Conservation (phyloP, 2,329 filamentous ascomycete genomes). For the Aspergillus sergii region DNA sequence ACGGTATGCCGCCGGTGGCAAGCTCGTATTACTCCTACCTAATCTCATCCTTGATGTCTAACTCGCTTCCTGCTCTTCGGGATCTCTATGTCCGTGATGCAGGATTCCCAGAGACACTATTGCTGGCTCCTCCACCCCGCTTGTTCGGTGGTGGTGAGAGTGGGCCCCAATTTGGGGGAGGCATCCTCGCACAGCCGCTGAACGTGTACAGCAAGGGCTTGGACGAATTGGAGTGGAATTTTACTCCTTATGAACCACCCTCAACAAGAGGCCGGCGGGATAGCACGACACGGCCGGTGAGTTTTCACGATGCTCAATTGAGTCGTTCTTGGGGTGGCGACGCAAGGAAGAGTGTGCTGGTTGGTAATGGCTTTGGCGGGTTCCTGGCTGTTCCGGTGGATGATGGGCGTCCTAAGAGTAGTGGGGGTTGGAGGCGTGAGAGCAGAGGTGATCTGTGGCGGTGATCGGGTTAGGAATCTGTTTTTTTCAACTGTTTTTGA, state of each 20-base stretch:
- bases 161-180: slow-evolving; percentile 26
- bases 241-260: slow-evolving; percentile 60
- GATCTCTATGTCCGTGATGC: slow-evolving; percentile 85
- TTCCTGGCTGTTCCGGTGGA: slow-evolving; percentile 65
- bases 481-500: slow-evolving; percentile 3
- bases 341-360: slow-evolving; percentile 63
- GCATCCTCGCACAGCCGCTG: slow-evolving; percentile 57
- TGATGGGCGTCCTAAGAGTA: slow-evolving; percentile 44
- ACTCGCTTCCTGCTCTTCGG: slow-evolving; percentile 71
- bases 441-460: slow-evolving; percentile 44
- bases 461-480: slow-evolving; percentile 15
- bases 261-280: slow-evolving; percentile 38
- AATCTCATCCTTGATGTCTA: slow-evolving; percentile 76
- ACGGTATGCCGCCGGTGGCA: slow-evolving; percentile 54
- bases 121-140: slow-evolving; percentile 67
- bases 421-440: slow-evolving; percentile 33
- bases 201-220: slow-evolving; percentile 68
- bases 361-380: slow-evolving; percentile 68
- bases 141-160: slow-evolving; percentile 49
- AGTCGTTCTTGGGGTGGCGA: slow-evolving; percentile 63
- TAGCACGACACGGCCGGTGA: slow-evolving; percentile 48
- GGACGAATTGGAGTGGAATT: slow-evolving; percentile 69
- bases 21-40: slow-evolving; percentile 81
- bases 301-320: slow-evolving; percentile 47
- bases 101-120: slow-evolving; percentile 76